Evolutionary conservation across 2,329 filamentous ascomycete genomes (phyloP), one percentile per base, ranked within the genome.

Genomic region (Arthrobotrys musiformis): DNA sequence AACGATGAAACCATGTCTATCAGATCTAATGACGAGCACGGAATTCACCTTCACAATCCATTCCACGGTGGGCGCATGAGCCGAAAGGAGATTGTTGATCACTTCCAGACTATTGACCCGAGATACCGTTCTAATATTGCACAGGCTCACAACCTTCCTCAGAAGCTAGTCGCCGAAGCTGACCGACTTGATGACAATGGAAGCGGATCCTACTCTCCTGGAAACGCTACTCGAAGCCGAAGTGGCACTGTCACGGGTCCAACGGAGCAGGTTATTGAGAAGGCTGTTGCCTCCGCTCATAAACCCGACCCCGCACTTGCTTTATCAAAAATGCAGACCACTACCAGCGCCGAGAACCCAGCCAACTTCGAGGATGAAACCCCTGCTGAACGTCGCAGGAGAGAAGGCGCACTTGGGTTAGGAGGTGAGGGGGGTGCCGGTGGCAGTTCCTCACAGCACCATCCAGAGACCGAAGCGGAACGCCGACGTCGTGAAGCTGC

Each of bases 401-500:
- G 92, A 80, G 89, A 93, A 80, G 91, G 91, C 0, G 92, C 92
- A 0, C 84, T 94, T 1, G 91, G 92, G 24, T 62, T 66, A 5
- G 60, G 50, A 24, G 26, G 30, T n/a, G 66, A 70, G n/a, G 48
- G 9, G 42, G 28, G 24, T 46, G 24, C 42, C 1, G 17, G 46
- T 13, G 50, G 64, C 7, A 58, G 48, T 17, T 60, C 72, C 19
- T 52, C 37, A 9, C 35, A 70, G 9, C 28, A 44, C 1, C 24
- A 40, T 2, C 66, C 42, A 15, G 92, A 94, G 83, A 93, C 91
- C 0, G 90, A 91, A 0, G 92, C 91, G 0, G 92, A 94, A 83
- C 86, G 90, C 68, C 87, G 91, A 54, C 86, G 92, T 63, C 88
- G 92, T 80, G 89, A 93, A 80, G 91, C 92, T 0, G 92, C 92